Percentiles rank a stretch among this genome's conserved stretches.
Evolutionary conservation across 2,329 filamentous ascomycete species (phyloP).

Genomic region (Zasmidium angulare): DNA sequence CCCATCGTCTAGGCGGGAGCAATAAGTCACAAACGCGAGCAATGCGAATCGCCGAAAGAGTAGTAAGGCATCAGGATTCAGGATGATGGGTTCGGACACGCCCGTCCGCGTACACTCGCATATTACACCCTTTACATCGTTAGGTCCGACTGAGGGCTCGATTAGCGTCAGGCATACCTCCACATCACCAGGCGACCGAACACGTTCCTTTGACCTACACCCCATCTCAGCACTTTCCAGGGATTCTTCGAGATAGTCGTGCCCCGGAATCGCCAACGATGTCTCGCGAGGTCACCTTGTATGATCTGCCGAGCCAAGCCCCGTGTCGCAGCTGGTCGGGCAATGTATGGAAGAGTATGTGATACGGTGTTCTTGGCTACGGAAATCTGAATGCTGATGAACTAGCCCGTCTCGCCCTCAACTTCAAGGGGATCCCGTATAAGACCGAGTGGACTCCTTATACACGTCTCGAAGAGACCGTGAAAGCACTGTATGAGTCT

Average conservation of each 20-base stretch:
- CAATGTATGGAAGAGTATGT: constrained; percentile 64
- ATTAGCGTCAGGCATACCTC: too few species aligned
- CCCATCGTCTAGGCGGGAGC: too few species aligned
- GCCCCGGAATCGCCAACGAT: neutral
- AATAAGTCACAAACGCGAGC: too few species aligned
- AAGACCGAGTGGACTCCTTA: constrained; percentile 7
- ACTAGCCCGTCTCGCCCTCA: constrained; percentile 50
- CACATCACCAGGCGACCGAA: too few species aligned
- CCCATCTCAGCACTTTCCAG: neutral
- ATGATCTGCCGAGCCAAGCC: constrained; percentile 17
- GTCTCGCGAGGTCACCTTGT: constrained; percentile 17
- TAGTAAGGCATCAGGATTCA: too few species aligned
- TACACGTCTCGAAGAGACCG: neutral
- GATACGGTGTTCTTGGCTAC: too few species aligned
- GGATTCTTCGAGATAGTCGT: neutral
- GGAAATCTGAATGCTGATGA: too few species aligned
- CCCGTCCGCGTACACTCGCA: too few species aligned
- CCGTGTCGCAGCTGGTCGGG: constrained; percentile 59
- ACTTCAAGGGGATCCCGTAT: constrained; percentile 23
- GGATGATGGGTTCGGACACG: too few species aligned
- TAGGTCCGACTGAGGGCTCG: too few species aligned
- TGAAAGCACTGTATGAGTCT: neutral
- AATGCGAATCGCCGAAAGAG: too few species aligned
- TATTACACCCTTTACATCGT: too few species aligned
- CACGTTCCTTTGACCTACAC: neutral